Evolutionary conservation across 2,329 filamentous ascomycete genomes (phyloP), one percentile per base, ranked within the genome.

Genomic region (Aspergillus jensenii): DNA sequence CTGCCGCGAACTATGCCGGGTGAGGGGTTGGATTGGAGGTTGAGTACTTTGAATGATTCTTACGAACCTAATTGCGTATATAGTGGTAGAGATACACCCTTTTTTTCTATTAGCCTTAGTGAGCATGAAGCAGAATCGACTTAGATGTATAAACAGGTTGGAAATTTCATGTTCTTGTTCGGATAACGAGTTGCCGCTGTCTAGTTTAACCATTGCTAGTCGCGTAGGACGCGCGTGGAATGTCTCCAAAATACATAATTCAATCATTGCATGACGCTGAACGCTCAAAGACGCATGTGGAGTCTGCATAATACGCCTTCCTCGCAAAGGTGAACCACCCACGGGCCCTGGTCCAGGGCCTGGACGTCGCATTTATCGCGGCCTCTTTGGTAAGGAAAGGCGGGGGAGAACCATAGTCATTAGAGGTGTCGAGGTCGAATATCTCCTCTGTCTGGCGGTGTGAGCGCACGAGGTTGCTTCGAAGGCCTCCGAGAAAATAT

Each of bases 1-100:
- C 74, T 58, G 71, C 78, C 8, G 73, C 72, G 25, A 67, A 65
- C 41, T 74, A 66, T 54, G 56, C 49, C 8, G 63, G 65, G 45
- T 67, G 39, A 59, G 3, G 31, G 39, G 15, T 31, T 55, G 31
- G 21, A 11, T 15, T 41, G 35, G 6, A 9, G 8, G 27, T 31
- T 31, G 27, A 31, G 9, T 31, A 37, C 35, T 37, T 31, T 41
- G 35, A 27, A 19, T 48, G 45, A 37, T 27, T 21, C 8, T 35
- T 9, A 37, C 9, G n/a, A 19, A n/a, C 27, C n/a, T 14, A 31
- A 3, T 31, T 47, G n/a, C 35, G 35, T 43, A 51, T 43, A 51
- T 37, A 44, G 6, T 21, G 51, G 46, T 46, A 48, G 45, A 48
- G 45, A 46, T 33, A 48, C 3, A 46, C 8, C 17, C 15, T 25